phyloP scores from a whole-genome alignment of 805 yeast genomes.

The Henningerozyma blattae region DNA sequence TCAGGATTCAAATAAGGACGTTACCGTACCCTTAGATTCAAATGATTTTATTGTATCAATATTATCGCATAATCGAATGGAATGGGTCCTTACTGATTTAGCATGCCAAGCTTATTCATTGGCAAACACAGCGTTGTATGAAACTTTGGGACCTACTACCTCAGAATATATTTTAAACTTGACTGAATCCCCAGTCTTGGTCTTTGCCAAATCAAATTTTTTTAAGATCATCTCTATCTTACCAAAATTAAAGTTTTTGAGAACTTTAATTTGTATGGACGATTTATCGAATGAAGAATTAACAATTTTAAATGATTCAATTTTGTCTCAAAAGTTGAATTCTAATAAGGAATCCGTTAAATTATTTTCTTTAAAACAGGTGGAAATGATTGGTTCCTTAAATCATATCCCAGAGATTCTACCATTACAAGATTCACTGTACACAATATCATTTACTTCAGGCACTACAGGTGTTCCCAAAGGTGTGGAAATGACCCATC shows the following conservation, averaged over 20 bases:
- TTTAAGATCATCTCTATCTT: slow-evolving; percentile 35
- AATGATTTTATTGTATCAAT: slow-evolving; percentile 40
- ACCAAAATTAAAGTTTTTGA: slow-evolving; percentile 29
- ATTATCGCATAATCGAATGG: slow-evolving; percentile 45
- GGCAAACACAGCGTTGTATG: slow-evolving; percentile 43
- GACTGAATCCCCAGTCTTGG: slow-evolving; percentile 51
- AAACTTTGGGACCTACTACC: slow-evolving; percentile 47
- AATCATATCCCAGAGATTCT: slow-evolving; percentile 32
- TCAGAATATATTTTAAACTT: slow-evolving; percentile 49
- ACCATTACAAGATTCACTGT: slow-evolving; percentile 40
- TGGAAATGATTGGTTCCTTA: slow-evolving; percentile 30
- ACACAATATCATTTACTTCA: slow-evolving; percentile 60
- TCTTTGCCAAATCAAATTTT: slow-evolving; percentile 42
- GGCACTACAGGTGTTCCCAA: slow-evolving; percentile 72
- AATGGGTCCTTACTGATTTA: slow-evolving; percentile 61
- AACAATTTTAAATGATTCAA: slow-evolving; percentile 21
- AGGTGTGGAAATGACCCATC: slow-evolving; percentile 51
- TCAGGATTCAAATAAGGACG: too few species aligned
- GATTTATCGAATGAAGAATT: slow-evolving; percentile 27
- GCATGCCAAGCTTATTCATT: slow-evolving; percentile 51
- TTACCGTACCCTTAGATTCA: slow-evolving; percentile 17
- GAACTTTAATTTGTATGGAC: slow-evolving; percentile 47
- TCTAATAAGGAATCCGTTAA: slow-evolving; percentile 25
- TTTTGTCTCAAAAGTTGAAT: slow-evolving; percentile 14
- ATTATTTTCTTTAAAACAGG: slow-evolving; percentile 31